Percentiles rank a stretch among this genome's conserved stretches.
Conservation (phyloP, 1,284 basidiomycete genomes). For the Malassezia brasiliensis region DNA sequence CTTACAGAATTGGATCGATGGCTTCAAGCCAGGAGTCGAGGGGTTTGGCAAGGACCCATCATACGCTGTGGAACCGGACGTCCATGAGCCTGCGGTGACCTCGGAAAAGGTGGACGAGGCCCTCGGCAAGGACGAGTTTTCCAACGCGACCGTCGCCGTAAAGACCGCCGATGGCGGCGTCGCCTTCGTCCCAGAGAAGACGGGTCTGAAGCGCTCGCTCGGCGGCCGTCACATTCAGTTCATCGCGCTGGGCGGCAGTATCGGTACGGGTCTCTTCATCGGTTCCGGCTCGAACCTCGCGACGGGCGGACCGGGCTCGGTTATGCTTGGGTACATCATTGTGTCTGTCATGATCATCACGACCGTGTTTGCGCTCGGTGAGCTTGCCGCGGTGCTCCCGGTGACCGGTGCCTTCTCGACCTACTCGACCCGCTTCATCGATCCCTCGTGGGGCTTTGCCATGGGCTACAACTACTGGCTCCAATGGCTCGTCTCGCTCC, state of each 20-base stretch:
- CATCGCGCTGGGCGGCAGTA: constrained; percentile 46
- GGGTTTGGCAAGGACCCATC: constrained; percentile 2
- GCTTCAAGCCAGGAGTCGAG: constrained; percentile 19
- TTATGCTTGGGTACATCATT: constrained; percentile 42
- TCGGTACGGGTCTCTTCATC: constrained; percentile 53
- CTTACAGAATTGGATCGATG: constrained; percentile 18
- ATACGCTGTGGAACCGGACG: not conserved
- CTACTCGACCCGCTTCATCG: constrained; percentile 44
- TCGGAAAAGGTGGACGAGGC: not conserved
- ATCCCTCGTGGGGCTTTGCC: constrained; percentile 40
- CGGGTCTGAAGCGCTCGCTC: constrained; percentile 34
- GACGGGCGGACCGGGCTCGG: constrained; percentile 53
- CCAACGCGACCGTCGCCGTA: constrained; percentile 14
- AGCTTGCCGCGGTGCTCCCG: constrained; percentile 38
- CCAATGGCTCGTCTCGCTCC: constrained; percentile 41
- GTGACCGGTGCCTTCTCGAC: constrained; percentile 43
- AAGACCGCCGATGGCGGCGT: constrained; percentile 13
- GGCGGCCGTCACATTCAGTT: constrained; percentile 39
- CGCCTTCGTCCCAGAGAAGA: constrained; percentile 12
- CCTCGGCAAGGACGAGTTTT: constrained; percentile 13
- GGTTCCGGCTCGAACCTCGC: constrained; percentile 52
- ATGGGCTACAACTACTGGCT: constrained; percentile 45
- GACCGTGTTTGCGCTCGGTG: constrained; percentile 48
- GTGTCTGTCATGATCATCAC: constrained; percentile 47
- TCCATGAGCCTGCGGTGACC: not conserved